phyloP scores from a whole-genome alignment of 2,329 filamentous ascomycete species.

The Fragosphaeria purpurea region DNA sequence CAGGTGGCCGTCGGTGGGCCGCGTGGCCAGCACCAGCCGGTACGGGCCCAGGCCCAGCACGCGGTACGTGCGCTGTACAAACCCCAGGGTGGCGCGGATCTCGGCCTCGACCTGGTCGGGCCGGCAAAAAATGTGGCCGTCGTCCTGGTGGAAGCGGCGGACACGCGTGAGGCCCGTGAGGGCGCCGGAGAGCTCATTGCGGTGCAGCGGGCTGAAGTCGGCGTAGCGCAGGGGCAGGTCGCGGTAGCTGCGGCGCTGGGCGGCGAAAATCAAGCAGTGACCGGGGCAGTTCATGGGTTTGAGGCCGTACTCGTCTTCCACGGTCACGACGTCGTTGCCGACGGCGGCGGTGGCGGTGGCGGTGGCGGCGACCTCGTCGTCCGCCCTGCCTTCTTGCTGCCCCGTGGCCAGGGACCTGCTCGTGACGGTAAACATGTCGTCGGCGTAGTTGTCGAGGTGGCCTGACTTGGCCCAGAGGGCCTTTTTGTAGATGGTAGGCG shows the following conservation, averaged over 20 bases:
- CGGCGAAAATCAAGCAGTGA: conserved; percentile 79
- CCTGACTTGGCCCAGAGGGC: conserved; percentile 78
- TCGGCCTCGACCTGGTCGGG: conserved; percentile 65
- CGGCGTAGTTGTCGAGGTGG: conserved; percentile 80
- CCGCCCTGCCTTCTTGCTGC: conserved; percentile 23
- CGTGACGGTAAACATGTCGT: conserved; percentile 83
- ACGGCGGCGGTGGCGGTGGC: neutral
- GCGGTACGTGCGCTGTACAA: conserved; percentile 62
- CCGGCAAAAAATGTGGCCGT: conserved; percentile 81
- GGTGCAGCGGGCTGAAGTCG: conserved; percentile 90
- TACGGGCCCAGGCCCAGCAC: conserved; percentile 64
- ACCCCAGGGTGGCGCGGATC: conserved; percentile 63
- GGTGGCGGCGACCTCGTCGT: neutral
- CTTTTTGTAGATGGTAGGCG: conserved; percentile 84
- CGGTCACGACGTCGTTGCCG: too few relatives aligned
- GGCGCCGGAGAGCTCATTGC: conserved; percentile 90
- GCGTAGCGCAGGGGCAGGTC: conserved; percentile 88
- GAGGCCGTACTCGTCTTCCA: conserved; percentile 62
- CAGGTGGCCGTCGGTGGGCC: conserved; percentile 58
- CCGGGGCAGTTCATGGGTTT: conserved; percentile 98
- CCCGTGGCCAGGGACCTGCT: conserved; percentile 37
- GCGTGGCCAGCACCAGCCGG: conserved; percentile 66
- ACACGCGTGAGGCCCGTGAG: conserved; percentile 86
- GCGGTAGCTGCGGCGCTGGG: conserved; percentile 75
- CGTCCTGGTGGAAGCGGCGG: conserved; percentile 89